Evolutionary conservation across 495 filamentous ascomycete species (phyloP).

Genomic region (Xylaria telfairii): DNA sequence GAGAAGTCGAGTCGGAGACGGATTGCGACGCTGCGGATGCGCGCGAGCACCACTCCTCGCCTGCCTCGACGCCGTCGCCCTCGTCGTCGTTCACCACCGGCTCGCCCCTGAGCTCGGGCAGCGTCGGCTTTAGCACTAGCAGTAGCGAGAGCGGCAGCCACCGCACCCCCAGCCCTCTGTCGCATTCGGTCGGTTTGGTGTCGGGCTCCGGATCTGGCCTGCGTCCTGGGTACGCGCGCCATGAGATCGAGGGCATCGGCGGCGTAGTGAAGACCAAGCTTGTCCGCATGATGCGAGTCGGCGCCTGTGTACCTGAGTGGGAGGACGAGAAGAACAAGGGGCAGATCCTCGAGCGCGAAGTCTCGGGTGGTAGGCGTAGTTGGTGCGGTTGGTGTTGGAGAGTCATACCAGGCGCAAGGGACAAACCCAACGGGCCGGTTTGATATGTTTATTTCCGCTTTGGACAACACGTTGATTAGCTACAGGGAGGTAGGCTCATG

Average conservation of each 20-base stretch:
- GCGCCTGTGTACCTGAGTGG: conserved; percentile 80
- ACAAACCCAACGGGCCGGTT: conserved; percentile 24
- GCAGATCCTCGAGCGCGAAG: conserved; percentile 62
- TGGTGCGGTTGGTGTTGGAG: conserved; percentile 73
- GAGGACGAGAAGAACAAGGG: conserved; percentile 73
- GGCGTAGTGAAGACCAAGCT: conserved; percentile 82
- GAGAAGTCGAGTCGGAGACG: conserved; percentile 78
- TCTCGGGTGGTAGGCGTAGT: conserved; percentile 60
- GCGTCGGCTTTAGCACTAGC: conserved; percentile 27
- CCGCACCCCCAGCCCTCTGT: conserved; percentile 47
- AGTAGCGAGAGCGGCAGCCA: conserved; percentile 29
- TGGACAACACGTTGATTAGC: neutral
- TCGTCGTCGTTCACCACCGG: conserved; percentile 36
- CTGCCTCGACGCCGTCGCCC: conserved; percentile 34
- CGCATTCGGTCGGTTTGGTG: neutral
- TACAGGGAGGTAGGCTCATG: neutral
- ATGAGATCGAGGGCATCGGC: conserved; percentile 88
- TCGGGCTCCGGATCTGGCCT: conserved; percentile 31
- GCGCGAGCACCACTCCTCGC: conserved; percentile 38
- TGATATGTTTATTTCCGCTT: conserved; percentile 11
- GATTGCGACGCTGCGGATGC: conserved; percentile 76
- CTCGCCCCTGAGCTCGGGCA: conserved; percentile 26
- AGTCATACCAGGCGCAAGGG: conserved; percentile 56
- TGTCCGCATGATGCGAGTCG: conserved; percentile 75
- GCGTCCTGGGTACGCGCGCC: conserved; percentile 72